Evolutionary conservation across 257 asterid species (phyloP), one percentile per base, ranked within the genome.

Genomic region (Anisodus acutangulus): DNA sequence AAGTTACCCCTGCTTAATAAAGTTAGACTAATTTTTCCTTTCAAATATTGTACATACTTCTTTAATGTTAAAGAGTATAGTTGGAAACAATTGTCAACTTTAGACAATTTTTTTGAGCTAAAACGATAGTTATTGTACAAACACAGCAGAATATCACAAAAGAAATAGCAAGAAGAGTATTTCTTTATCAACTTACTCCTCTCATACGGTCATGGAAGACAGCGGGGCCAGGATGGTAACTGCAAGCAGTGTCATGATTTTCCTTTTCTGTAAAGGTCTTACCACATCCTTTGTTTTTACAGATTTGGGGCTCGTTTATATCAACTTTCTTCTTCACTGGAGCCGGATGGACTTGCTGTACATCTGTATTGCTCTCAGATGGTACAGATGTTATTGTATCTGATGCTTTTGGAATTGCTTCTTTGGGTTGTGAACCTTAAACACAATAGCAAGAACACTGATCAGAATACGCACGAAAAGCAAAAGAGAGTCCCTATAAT

Each of bases 171-270:
- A 68, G 58, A 66, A 4, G 63, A 78, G 82, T 71, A 79, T 35
- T 16, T 6, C 39, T 4, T 43, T 78, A 87, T 70, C 55, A 57
- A 74, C 93, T 87, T 87, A 95, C 99, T 95, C 99, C 99, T 91
- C 93, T 91, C 92, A 93, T 86, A 82, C 98, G 91, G 85, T 95
- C 98, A 80, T 92, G 99, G 90, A 95, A 95, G 69, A 94, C 85
- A 6, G 99, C 91, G 0, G 98, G 98, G 11, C 99, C 99, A 1
- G 99, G 99, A 87, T 95, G 99, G 89, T 92, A 93, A 89, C 82
- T 87, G 89, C 98, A 94, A 64, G 98, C 98, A 35, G 91, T 45
- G 45, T 94, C 98, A 55, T 93, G 92, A 87, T 95, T 95, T 87
- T 95, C 98, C 86, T 89, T 95, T 88, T 95, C 98, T 87, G 88